Base-by-base conservation (phyloP, 371 early-diverging fungal species). In the Actinomortierella ambigua region DNA sequence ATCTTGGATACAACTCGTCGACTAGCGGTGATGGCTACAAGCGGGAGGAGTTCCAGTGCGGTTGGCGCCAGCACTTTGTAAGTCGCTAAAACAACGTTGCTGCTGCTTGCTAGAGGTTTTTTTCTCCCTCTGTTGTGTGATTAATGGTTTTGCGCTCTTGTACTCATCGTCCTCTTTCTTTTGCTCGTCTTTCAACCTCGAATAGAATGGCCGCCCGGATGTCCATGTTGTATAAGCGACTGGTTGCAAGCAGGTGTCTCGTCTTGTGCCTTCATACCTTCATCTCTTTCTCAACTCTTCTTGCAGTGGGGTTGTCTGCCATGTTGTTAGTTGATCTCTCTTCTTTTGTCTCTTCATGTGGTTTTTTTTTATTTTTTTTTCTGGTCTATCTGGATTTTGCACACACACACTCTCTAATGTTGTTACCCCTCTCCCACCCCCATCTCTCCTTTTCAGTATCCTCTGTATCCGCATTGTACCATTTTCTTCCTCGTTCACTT, bases 51-150 rank as follows among this genome's bases (percentile, higher is more conserved):
- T 87, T 83, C 55, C 87, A 87, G 50, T 87, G 87, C 65, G 85
- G 85, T 5, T 87, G 87, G 87, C 77, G 87, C 49, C 85, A 87
- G 39, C 85, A 84, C 56, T 87, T 87, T 69, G 85, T 83, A 83
- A 85, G 85, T 81, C 5, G 20, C 3, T 1, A n/a, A 46, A 8
- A 46, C 15, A 46, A 46, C 11, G 17, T 0, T 23, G 26, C 1
- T 47, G 1, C n/a, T 17, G 14, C n/a, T 17, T 27, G 15, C 15
- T 2, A 41, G 41, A 41, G 15, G 8, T 41, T 7, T 27, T 14
- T 15, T 6, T 60, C 0, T 52, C 27, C 13, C 1, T n/a, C 24
- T 40, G 15, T 11, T n/a, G 20, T 15, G 13, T 13, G 14, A 22
- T 46, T 47, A 1, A 17, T 4, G 34, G 34, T 11, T 34, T 43